Evolutionary conservation across 805 yeast species (phyloP).

Genomic region (Sugiyamaella chiloensis): DNA sequence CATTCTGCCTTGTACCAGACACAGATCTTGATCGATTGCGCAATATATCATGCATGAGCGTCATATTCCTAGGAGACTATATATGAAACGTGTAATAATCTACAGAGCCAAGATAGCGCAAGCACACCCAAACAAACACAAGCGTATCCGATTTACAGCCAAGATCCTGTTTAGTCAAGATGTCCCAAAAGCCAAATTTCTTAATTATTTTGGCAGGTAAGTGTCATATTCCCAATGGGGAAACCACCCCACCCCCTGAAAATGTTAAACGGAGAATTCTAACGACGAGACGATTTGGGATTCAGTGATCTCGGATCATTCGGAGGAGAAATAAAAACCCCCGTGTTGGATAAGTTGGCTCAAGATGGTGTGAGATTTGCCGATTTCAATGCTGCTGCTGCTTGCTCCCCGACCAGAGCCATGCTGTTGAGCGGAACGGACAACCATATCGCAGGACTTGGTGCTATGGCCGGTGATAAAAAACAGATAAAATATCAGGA

Average conservation of each 20-base stretch:
- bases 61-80: no score
- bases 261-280: neutral
- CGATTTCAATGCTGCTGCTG: constrained; percentile 60
- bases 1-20: no score
- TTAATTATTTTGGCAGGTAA: constrained; percentile 3
- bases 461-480: constrained; percentile 50
- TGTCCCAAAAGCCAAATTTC: constrained; percentile 5
- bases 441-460: constrained; percentile 59
- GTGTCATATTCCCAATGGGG: neutral
- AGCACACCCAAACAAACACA: no score
- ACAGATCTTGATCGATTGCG: no score
- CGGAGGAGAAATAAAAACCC: constrained; percentile 54
- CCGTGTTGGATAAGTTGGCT: constrained; percentile 47
- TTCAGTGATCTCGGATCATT: constrained; percentile 52
- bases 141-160: no score
- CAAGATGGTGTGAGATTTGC: constrained; percentile 48
- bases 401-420: constrained; percentile 62
- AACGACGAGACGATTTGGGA: constrained; percentile 48
- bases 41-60: neutral
- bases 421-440: constrained; percentile 60
- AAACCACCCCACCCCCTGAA: neutral
- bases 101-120: no score
- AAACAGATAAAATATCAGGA: constrained; percentile 33
- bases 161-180: no score
- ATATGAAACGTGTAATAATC: no score